Percentiles rank a stretch among this genome's conserved stretches.
phyloP scores from a whole-genome alignment of 345 rosid species.

The Sonneratia caseolaris region DNA sequence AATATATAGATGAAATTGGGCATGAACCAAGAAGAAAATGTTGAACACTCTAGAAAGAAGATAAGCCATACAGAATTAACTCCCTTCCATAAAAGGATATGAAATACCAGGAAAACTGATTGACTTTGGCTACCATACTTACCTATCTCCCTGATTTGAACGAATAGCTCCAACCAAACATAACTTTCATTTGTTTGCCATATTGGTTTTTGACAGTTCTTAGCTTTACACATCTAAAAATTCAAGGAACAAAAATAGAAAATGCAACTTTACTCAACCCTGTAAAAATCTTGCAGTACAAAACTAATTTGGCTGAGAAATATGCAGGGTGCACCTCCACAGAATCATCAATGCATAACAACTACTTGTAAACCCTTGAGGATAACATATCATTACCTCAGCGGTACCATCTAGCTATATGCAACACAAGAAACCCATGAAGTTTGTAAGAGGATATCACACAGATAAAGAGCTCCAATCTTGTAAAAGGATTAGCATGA shows the following conservation, averaged over 20 bases:
- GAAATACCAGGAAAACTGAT: not conserved
- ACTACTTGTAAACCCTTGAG: not conserved
- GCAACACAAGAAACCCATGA: not conserved
- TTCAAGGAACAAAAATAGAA: not conserved
- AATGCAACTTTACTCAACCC: not conserved
- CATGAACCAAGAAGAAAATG: not conserved
- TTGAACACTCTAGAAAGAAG: not conserved
- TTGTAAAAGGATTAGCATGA: conserved; percentile 6
- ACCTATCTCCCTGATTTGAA: not conserved
- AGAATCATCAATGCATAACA: not conserved
- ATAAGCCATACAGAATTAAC: not conserved
- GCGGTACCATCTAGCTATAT: not conserved
- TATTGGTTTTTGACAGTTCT: not conserved
- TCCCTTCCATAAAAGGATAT: not conserved
- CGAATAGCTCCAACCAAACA: not conserved
- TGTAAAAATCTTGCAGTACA: not conserved
- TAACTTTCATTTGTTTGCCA: not conserved
- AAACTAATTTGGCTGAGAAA: not conserved
- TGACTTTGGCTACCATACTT: not conserved
- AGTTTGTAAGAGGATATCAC: not conserved
- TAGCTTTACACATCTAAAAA: not conserved
- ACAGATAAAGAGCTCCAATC: not conserved
- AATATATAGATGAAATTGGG: not conserved
- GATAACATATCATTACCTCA: not conserved
- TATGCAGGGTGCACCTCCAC: not conserved